Evolutionary conservation across 2,329 filamentous ascomycete genomes (phyloP).

Genomic region (Nemania serpens): DNA sequence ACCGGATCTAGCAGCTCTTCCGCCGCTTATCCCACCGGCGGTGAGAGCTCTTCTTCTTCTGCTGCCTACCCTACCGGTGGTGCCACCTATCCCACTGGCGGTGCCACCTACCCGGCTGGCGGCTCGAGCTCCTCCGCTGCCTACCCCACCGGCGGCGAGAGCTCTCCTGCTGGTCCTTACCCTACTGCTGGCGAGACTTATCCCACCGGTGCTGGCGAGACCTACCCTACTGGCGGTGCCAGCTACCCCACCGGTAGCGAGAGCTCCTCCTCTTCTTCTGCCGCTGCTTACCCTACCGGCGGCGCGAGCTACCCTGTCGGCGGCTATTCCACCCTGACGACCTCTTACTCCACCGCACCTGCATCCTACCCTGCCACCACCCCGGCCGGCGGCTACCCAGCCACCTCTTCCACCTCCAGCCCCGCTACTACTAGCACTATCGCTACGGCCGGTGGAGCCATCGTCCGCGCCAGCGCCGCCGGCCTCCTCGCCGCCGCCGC

Average conservation of each 20-base stretch:
- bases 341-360: constrained; percentile 9
- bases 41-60: not conserved
- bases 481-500: constrained; percentile 32
- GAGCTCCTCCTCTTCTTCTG: not conserved
- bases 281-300: constrained; percentile 8
- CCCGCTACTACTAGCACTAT: constrained; percentile 27
- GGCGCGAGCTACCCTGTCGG: not conserved
- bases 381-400: constrained; percentile 11
- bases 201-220: constrained; percentile 3
- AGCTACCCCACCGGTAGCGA: constrained; percentile 13
- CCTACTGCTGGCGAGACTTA: constrained; percentile 8
- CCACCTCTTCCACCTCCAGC: constrained; percentile 4
- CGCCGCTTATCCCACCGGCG: constrained; percentile 3
- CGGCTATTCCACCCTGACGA: constrained; percentile 14
- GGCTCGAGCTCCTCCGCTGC: not conserved
- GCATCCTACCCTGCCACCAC: constrained; percentile 15
- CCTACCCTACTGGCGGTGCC: not conserved
- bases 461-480: constrained; percentile 29
- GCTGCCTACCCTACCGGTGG: constrained; percentile 1
- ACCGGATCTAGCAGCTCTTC: not conserved
- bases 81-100: not conserved
- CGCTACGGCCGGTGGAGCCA: constrained; percentile 28
- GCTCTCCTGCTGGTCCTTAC: constrained; percentile 7
- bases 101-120: constrained; percentile 11
- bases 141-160: constrained; percentile 12